Conservation (phyloP, 257 asterid species). For the Capsicum rhomboideum region DNA sequence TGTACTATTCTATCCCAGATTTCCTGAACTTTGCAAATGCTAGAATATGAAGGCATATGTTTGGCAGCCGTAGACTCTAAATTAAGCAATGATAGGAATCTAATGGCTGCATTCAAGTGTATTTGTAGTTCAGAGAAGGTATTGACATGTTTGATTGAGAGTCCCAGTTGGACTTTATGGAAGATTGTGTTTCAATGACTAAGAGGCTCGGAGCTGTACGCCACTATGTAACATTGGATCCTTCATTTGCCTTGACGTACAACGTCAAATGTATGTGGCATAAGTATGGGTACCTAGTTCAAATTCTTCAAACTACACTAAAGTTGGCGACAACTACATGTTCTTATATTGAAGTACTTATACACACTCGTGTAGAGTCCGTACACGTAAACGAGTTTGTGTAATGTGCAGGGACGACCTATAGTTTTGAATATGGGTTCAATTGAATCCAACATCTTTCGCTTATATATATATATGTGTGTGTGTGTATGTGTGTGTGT, state of each 20-base stretch:
- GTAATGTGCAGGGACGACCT: background rate
- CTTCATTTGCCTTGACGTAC: background rate
- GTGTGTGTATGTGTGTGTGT: no score
- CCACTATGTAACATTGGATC: background rate
- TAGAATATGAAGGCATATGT: no score
- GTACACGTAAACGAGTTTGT: background rate
- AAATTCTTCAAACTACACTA: background rate
- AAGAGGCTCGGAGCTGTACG: background rate
- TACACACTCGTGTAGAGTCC: background rate
- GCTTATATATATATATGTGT: background rate
- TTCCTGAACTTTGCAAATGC: no score
- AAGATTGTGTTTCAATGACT: background rate
- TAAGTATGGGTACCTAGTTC: background rate
- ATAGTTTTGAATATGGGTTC: background rate
- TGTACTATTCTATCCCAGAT: no score
- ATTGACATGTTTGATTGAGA: background rate
- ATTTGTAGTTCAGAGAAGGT: background rate
- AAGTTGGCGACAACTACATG: background rate
- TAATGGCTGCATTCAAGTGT: background rate
- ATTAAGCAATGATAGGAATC: no score
- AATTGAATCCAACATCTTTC: background rate
- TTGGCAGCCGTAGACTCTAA: no score
- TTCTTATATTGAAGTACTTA: background rate
- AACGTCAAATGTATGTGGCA: background rate
- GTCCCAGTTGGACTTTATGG: background rate